phyloP scores from a whole-genome alignment of 768 basidiomycete genomes.

The Rhizopogon rudus region DNA sequence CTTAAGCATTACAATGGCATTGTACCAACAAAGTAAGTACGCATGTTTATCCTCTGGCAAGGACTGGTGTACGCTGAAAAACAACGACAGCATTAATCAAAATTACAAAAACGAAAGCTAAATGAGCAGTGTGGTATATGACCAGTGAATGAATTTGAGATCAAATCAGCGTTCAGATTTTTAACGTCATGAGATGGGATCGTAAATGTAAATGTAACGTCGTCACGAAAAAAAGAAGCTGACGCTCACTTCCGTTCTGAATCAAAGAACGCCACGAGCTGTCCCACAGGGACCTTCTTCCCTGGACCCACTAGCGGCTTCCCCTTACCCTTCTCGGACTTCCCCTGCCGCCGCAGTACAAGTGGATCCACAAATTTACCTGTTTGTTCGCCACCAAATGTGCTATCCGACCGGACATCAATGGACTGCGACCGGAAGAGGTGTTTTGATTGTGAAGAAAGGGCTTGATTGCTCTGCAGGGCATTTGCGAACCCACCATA shows the following conservation, averaged over 20 bases:
- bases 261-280: slow-evolving; percentile 85
- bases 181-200: not conserved
- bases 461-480: slow-evolving; percentile 23
- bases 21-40: not conserved
- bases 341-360: slow-evolving; percentile 60
- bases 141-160: not conserved
- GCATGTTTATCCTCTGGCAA: not conserved
- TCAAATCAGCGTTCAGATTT: not conserved
- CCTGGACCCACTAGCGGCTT: slow-evolving; percentile 31
- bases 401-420: slow-evolving; percentile 23
- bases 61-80: not conserved
- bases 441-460: slow-evolving; percentile 12
- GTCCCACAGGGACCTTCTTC: slow-evolving; percentile 68
- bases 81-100: not conserved
- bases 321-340: slow-evolving; percentile 33
- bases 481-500: slow-evolving; percentile 33
- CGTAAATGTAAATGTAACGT: slow-evolving; percentile 1
- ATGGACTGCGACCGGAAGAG: slow-evolving; percentile 37
- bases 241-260: slow-evolving; percentile 17
- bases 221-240: not conserved
- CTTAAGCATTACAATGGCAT: not conserved
- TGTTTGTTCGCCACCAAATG: slow-evolving; percentile 8
- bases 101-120: slow-evolving; percentile 3
- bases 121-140: not conserved
- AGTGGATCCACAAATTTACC: slow-evolving; percentile 75